phyloP scores from a whole-genome alignment of 1,284 basidiomycete genomes.

The Prillingera fragicola region DNA sequence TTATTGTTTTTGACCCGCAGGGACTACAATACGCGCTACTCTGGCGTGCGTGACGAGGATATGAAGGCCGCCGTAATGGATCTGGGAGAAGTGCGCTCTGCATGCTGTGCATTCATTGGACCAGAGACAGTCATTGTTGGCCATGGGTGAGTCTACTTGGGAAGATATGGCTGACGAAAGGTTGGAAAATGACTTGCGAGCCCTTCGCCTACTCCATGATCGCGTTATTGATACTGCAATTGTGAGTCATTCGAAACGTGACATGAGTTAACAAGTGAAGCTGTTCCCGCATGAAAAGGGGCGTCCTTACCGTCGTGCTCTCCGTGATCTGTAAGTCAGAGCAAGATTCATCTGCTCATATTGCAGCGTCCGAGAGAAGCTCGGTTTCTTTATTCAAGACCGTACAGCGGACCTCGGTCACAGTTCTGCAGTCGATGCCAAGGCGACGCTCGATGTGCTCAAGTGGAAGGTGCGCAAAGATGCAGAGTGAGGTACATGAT shows the following conservation, averaged over 20 bases:
- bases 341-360: slow-evolving; percentile 1
- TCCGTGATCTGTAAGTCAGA: slow-evolving; percentile 66
- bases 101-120: slow-evolving; percentile 65
- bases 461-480: slow-evolving; percentile 46
- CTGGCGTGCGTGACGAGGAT: slow-evolving; percentile 66
- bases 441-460: slow-evolving; percentile 78
- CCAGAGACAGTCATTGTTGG: slow-evolving; percentile 76
- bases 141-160: slow-evolving; percentile 42
- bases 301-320: slow-evolving; percentile 66
- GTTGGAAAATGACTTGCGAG: slow-evolving; percentile 83
- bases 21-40: slow-evolving; percentile 81
- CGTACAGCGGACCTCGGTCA: slow-evolving; percentile 66
- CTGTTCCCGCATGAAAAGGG: slow-evolving; percentile 78
- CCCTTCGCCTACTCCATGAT: slow-evolving; percentile 74
- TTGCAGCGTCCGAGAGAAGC: slow-evolving; percentile 64
- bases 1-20: slow-evolving; percentile 47
- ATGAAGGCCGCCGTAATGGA: slow-evolving; percentile 59
- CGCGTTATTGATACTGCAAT: slow-evolving; percentile 76
- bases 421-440: slow-evolving; percentile 76
- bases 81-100: slow-evolving; percentile 60
- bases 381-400: slow-evolving; percentile 69
- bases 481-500: slow-evolving; percentile 6
- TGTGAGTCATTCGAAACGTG: slow-evolving; percentile 23
- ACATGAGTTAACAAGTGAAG: slow-evolving; percentile 18
- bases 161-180: slow-evolving; percentile 13